A percentile compares a stretch with the other conserved stretches of the same genome.
Evolutionary conservation across 1,139 yeast species (phyloP).

Genomic region (Kurtzmaniella natalensis): DNA sequence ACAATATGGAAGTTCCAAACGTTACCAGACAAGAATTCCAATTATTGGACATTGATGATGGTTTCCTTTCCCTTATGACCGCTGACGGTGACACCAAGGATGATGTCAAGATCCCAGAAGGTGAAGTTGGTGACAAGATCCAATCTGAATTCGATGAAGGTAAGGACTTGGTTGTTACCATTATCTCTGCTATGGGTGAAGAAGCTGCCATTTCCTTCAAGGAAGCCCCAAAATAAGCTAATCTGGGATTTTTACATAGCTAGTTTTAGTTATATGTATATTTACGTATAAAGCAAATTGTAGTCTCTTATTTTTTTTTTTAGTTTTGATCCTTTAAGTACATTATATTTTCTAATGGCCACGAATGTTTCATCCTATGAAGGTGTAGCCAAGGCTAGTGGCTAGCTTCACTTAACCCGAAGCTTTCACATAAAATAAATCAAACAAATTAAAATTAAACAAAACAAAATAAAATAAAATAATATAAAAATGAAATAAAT

Average conservation of each 20-base stretch:
- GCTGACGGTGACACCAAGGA: constrained; percentile 98
- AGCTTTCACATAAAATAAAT: no score
- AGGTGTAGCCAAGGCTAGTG: no score
- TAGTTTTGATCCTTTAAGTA: no score
- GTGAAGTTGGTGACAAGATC: constrained; percentile 91
- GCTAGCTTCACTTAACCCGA: no score
- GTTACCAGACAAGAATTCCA: constrained; percentile 94
- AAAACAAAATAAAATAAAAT: no score
- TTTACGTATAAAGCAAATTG: background rate
- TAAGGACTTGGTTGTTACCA: constrained; percentile 93
- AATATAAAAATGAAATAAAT: no score
- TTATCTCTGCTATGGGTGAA: constrained; percentile 98
- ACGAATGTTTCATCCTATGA: no score
- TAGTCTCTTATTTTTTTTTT: background rate
- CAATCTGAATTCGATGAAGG: constrained; percentile 95
- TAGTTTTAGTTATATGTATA: background rate
- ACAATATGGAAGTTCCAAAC: constrained; percentile 99
- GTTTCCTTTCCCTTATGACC: constrained; percentile 96
- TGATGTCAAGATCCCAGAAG: constrained; percentile 97
- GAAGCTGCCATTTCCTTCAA: constrained; percentile 97
- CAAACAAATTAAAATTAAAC: no score
- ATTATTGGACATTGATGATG: constrained; percentile 97
- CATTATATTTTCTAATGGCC: no score
- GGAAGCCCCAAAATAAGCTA: constrained; percentile 79
- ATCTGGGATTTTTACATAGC: no score